These are phyloP conservation scores for Saussurea involucrata DNA, from an alignment of 129 eudicot species.

Conservation along the genomic window DNA sequence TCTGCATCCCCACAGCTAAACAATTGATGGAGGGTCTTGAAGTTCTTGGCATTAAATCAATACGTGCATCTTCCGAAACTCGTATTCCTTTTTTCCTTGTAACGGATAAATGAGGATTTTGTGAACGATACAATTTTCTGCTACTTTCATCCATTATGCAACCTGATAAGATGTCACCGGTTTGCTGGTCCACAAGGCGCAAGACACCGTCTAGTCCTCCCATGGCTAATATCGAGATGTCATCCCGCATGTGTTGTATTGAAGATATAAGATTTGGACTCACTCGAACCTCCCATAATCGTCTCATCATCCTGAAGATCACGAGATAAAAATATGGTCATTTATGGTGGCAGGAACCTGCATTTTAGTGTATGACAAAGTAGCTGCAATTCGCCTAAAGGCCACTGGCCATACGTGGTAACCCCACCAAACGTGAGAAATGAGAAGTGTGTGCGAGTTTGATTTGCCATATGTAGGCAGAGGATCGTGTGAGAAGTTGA, in stretches of 20 bases:
- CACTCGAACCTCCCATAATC: constrained; percentile 61
- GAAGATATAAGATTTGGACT: constrained; percentile 70
- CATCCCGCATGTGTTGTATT: constrained; percentile 60
- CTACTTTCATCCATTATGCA: constrained; percentile 45
- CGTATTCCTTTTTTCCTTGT: constrained; percentile 52
- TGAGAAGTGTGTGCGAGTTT: background rate
- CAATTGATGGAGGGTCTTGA: constrained; percentile 64
- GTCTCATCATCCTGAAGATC: constrained; percentile 49
- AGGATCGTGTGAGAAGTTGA: no score
- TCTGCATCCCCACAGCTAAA: constrained; percentile 83
- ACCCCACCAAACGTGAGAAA: background rate
- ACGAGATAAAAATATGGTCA: background rate
- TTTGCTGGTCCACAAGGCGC: constrained; percentile 58
- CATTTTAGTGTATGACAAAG: background rate
- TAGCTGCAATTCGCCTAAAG: no score
- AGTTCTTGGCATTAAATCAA: constrained; percentile 53
- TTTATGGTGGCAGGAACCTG: background rate
- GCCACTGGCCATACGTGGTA: no score
- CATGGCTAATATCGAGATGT: constrained; percentile 48
- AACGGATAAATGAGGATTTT: constrained; percentile 17
- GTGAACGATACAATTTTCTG: constrained; percentile 18
- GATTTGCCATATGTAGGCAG: background rate
- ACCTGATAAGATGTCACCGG: constrained; percentile 55
- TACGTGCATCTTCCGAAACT: constrained; percentile 51
- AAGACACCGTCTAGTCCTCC: constrained; percentile 91